Evolutionary conservation across 2,329 filamentous ascomycete species (phyloP).

Genomic region (Chaetothyriales sp.): DNA sequence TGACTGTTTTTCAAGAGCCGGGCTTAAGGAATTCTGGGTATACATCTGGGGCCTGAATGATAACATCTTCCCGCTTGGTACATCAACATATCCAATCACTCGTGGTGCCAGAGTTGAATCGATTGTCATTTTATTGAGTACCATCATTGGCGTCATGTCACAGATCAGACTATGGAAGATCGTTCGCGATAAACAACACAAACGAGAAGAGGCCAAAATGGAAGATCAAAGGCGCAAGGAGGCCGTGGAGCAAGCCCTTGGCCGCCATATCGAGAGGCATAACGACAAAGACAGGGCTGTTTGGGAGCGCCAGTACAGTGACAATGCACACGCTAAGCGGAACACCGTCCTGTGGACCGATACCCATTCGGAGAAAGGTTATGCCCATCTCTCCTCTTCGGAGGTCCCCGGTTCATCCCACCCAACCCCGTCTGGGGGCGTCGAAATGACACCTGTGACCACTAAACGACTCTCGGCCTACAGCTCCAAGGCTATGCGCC

Average conservation of each 20-base stretch:
- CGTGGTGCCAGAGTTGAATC: slow-evolving; percentile 76
- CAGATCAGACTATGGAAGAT: slow-evolving; percentile 79
- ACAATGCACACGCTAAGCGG: slow-evolving; percentile 33
- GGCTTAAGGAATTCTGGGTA: slow-evolving; percentile 89
- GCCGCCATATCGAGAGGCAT: slow-evolving; percentile 41
- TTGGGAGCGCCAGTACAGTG: slow-evolving; percentile 70
- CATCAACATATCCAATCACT: slow-evolving; percentile 70
- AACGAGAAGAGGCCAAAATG: slow-evolving; percentile 33
- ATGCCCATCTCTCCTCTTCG: slow-evolving; percentile 13
- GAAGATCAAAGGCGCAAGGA: slow-evolving; percentile 43
- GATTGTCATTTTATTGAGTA: slow-evolving; percentile 61
- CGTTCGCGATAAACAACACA: slow-evolving; percentile 42
- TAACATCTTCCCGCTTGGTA: slow-evolving; percentile 62
- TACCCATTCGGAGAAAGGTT: slow-evolving; percentile 24
- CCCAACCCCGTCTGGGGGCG: slow-evolving; percentile 5
- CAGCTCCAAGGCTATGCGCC: slow-evolving; percentile 11
- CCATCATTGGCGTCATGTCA: slow-evolving; percentile 61
- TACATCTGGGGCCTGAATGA: slow-evolving; percentile 79
- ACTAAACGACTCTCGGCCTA: neutral
- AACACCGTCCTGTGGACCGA: slow-evolving; percentile 40
- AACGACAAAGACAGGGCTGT: slow-evolving; percentile 33
- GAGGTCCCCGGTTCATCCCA: slow-evolving; percentile 1
- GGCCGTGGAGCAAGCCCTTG: slow-evolving; percentile 56
- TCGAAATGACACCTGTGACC: slow-evolving; percentile 12
- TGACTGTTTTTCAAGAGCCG: slow-evolving; percentile 80